Base-by-base conservation (phyloP, 2,329 filamentous ascomycete species). In the Fusarium nanum region DNA sequence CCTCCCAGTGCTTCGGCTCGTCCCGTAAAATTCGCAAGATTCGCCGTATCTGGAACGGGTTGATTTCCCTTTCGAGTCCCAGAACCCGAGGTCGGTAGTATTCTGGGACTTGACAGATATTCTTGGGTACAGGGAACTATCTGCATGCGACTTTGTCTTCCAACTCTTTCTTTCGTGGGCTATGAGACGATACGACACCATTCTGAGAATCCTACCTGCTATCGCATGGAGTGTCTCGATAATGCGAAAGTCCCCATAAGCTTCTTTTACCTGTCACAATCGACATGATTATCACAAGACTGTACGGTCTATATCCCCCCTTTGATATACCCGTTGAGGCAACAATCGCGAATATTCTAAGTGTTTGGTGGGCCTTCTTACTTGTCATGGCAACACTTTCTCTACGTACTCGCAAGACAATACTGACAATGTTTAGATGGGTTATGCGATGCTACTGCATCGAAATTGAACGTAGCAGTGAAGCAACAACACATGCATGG, bases 1-100 rank as follows among this genome's bases (percentile, higher is more conserved):
- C 6, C 34, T 53, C 32, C 58, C 57, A 71, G 61, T 46, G 60
- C 49, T 49, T 75, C 73, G 73, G 73, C 70, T 75, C 73, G 73
- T 75, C 72, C 73, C 73, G 73, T 65, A 53, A 22, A 52, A 56
- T 67, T 75, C 73, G 73, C 73, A 75, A 75, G 70, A 58, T 75
- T 68, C 71, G 20, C 73, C 65, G 30, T 57, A 63, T 70, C 50
- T 20, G 60, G 73, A 64, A 49, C 60, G 57, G 56, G 52, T 54
- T 66, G 30, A 41, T 48, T 66, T 60, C 63, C 63, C 54, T 16
- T 66, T 66, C 22, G 20, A 44, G 61, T 56, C 16, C 28, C 25
- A 40, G 30, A 53, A 30, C 57, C 68, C 67, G 70, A 34, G 44
- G 37, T 56, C 50, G 49, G 62, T 64, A 56, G 63, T 45, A 42